Evolutionary conservation across 2,329 filamentous ascomycete genomes (phyloP), one percentile per base, ranked within the genome.

Genomic region (Apiospora arundinis): DNA sequence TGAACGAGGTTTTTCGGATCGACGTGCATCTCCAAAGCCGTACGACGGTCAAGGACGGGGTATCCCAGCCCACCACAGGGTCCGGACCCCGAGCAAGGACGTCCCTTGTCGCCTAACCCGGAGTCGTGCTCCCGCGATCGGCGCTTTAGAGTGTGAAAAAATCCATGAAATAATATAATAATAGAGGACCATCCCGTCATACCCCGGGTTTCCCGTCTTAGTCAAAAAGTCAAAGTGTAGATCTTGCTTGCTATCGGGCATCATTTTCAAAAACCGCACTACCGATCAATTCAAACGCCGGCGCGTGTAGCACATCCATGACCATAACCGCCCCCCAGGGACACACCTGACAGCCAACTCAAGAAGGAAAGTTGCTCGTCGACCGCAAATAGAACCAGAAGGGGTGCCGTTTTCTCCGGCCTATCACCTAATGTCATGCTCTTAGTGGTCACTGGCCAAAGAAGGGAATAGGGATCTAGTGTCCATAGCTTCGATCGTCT

Each of bases 11-110:
- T 63, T 37, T 63, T n/a, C 56, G 56, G 32, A 63, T 40, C 56
- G 56, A 40, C 56, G 32, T n/a, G 32, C 28, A 63, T 63, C 56
- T 25, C 28, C 28, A 63, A 63, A 11, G 32, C 32, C 56, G 32
- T 45, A 45, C 32, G 11, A 45, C 42, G 42, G 42, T 45, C 16
- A 11, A 40, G 11, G 56, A 32, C 23, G 23, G 21, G 18, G 14
- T n/a, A 56, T 52, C 52, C 52, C 52, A 60, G 16, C 28, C 28
- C 52, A 37, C 52, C 52, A 16, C 25, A 63, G 4, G 32, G 32
- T 37, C 56, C 56, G 56, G 56, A 40, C 32, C 56, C 56, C 9
- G 56, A n/a, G 32, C 56, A 37, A 63, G 56, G 56, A 63, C 56
- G 8, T 37, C 21, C 56, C 56, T 18, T 63, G 56, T 18, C 40